Evolutionary conservation across 2,329 filamentous ascomycete genomes (phyloP).

Genomic region (Pseudogymnoascus sp.): DNA sequence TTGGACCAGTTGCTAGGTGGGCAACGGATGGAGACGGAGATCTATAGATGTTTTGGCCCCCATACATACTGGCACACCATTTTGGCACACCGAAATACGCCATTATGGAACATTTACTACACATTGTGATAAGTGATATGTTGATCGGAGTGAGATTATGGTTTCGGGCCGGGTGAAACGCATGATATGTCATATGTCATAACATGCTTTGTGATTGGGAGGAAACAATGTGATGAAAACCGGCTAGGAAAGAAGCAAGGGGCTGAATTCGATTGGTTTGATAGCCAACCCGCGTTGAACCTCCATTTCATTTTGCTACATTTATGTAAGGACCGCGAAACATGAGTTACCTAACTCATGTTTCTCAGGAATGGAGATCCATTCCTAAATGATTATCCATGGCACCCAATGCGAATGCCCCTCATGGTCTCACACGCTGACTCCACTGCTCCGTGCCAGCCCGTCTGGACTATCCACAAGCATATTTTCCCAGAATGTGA

Average conservation of each 20-base stretch:
- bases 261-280: background rate
- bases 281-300: background rate
- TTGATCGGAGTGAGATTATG: background rate
- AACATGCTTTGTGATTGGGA: background rate
- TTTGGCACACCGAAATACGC: background rate
- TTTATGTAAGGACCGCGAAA: background rate
- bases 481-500: slow-evolving; percentile 86
- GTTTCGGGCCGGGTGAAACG: background rate
- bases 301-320: background rate
- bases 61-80: background rate
- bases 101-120: background rate
- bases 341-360: background rate
- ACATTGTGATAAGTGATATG: background rate
- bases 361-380: background rate
- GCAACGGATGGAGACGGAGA: background rate
- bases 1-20: background rate
- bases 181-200: slow-evolving; percentile 1
- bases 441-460: background rate
- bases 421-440: background rate
- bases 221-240: background rate
- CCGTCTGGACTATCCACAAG: background rate
- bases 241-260: background rate
- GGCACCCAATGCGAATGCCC: background rate
- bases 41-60: background rate
- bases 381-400: background rate